Conservation (phyloP, 2,329 filamentous ascomycete species). For the Aspergillus sojae region DNA sequence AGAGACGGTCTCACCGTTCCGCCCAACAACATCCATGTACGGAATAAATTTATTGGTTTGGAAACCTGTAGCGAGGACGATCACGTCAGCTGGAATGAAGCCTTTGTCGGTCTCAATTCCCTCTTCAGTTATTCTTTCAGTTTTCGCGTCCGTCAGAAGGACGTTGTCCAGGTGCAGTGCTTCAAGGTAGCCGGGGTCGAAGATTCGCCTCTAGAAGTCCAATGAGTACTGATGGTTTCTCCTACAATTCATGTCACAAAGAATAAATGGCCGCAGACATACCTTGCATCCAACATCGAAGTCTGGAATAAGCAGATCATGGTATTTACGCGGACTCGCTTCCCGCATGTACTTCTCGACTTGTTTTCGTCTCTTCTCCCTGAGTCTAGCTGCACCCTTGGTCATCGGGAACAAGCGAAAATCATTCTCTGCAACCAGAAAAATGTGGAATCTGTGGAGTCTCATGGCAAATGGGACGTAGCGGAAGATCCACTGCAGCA, state of each 20-base stretch:
- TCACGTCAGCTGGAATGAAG: constrained; percentile 27
- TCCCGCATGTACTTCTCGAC: too few species aligned
- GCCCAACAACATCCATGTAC: constrained; percentile 29
- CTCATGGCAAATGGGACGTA: constrained; percentile 50
- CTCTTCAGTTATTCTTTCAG: constrained; percentile 50
- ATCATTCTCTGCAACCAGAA: constrained; percentile 21
- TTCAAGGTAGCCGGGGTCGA: background rate
- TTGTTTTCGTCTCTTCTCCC: too few species aligned
- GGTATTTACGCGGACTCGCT: too few species aligned
- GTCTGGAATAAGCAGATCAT: too few species aligned
- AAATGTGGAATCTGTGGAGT: constrained; percentile 41
- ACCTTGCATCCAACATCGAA: background rate
- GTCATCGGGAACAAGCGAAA: too few species aligned
- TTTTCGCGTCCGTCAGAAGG: constrained; percentile 53
- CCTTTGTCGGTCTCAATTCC: constrained; percentile 32
- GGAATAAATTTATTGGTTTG: constrained; percentile 27
- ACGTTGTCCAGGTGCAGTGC: constrained; percentile 25
- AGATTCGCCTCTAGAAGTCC: background rate
- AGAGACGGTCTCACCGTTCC: constrained; percentile 22
- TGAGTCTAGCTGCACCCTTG: too few species aligned
- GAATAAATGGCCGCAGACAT: background rate
- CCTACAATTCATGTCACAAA: too few species aligned
- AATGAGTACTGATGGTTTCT: too few species aligned
- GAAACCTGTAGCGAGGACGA: constrained; percentile 33
- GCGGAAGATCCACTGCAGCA: constrained; percentile 51